A percentile compares a stretch with the other conserved stretches of the same genome.
Evolutionary conservation across 352 stramenopile genomes (phyloP).

Genomic region (Pythium phragmiticola): DNA sequence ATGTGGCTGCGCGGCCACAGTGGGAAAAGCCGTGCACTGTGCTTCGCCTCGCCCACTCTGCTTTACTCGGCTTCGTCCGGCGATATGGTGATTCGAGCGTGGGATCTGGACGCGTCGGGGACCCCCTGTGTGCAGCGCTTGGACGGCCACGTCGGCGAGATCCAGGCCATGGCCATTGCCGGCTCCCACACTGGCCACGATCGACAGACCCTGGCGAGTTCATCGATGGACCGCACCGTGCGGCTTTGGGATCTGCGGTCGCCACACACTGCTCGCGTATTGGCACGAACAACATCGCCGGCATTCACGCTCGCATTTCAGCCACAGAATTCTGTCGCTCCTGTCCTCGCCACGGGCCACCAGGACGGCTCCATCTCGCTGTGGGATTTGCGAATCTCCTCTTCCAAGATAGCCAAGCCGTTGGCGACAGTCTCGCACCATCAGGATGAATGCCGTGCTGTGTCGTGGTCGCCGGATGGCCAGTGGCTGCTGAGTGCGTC

Average conservation of each 20-base stretch:
- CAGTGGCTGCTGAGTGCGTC: constrained; percentile 56
- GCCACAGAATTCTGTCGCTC: constrained; percentile 19
- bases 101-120: constrained; percentile 38
- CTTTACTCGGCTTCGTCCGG: constrained; percentile 43
- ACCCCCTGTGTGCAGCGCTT: constrained; percentile 29
- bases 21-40: constrained; percentile 48
- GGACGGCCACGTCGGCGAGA: constrained; percentile 65
- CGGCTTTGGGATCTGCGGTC: constrained; percentile 69
- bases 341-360: constrained; percentile 45
- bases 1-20: constrained; percentile 35
- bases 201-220: constrained; percentile 27
- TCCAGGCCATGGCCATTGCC: constrained; percentile 49
- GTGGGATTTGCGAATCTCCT: constrained; percentile 60
- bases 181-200: not conserved
- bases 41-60: constrained; percentile 36
- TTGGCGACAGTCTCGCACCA: constrained; percentile 40
- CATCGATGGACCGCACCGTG: constrained; percentile 58
- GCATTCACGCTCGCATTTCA: constrained; percentile 52
- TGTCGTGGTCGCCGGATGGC: constrained; percentile 60
- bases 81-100: constrained; percentile 51
- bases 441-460: constrained; percentile 54
- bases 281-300: constrained; percentile 34
- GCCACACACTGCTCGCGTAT: constrained; percentile 46
- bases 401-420: constrained; percentile 7
- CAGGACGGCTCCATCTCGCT: constrained; percentile 58